Conservation (phyloP, 2,329 filamentous ascomycete species). For the Verticillium albo-atrum region DNA sequence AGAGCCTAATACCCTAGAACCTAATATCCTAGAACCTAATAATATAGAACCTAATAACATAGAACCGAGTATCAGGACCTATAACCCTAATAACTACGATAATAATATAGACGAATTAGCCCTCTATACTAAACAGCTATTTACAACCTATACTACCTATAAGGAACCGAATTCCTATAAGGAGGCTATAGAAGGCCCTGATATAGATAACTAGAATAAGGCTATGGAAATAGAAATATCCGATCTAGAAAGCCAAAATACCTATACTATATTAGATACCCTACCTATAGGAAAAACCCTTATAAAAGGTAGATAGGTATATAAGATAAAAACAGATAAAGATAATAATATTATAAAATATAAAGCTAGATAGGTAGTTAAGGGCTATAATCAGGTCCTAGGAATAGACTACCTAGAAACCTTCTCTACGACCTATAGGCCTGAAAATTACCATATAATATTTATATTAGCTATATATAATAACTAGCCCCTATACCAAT, state of each 20-base stretch:
- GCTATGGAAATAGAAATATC: background rate
- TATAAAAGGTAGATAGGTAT: background rate
- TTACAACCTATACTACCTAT: slow-evolving; percentile 1
- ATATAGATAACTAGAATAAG: background rate
- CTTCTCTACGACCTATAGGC: background rate
- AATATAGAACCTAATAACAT: background rate
- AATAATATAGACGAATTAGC: background rate
- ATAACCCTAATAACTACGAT: slow-evolving; percentile 1
- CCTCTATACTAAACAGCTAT: background rate
- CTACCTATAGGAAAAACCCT: background rate
- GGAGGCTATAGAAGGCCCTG: background rate
- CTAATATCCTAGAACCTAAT: background rate
- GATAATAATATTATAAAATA: background rate
- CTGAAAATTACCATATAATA: background rate
- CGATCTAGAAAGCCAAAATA: background rate
- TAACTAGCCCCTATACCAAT: background rate
- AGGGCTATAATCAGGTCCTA: background rate
- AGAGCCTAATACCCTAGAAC: background rate
- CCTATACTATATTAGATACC: background rate
- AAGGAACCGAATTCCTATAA: background rate
- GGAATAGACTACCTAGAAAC: background rate
- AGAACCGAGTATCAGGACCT: background rate
- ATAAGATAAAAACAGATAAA: background rate
- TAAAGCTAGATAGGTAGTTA: background rate
- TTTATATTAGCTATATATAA: background rate